phyloP scores from a whole-genome alignment of 2,329 filamentous ascomycete genomes.

The Colletotrichum sp. region DNA sequence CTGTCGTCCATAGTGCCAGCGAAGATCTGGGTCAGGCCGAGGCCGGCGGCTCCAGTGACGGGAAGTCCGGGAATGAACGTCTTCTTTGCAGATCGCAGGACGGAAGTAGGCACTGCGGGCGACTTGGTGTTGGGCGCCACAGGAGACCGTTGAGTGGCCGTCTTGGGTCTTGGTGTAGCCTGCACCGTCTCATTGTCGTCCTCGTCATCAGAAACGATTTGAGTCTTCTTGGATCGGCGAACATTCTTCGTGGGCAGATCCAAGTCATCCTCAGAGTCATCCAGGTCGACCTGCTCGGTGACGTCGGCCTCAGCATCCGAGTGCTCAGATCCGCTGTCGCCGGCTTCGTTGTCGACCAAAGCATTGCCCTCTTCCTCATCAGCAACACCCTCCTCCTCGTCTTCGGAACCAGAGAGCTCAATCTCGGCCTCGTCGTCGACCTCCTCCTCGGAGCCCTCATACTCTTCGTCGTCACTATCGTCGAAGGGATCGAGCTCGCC shows the following conservation, averaged over 20 bases:
- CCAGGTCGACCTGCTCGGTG: slow-evolving; percentile 25
- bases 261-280: slow-evolving; percentile 43
- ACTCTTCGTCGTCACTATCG: slow-evolving; percentile 60
- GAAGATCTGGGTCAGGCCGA: slow-evolving; percentile 90
- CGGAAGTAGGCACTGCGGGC: slow-evolving; percentile 64
- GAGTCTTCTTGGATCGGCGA: slow-evolving; percentile 56
- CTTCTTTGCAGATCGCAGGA: slow-evolving; percentile 72
- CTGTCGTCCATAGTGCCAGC: slow-evolving; percentile 83
- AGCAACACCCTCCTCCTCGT: slow-evolving; percentile 38
- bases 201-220: slow-evolving; percentile 70
- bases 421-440: slow-evolving; percentile 43
- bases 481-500: slow-evolving; percentile 60
- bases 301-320: slow-evolving; percentile 26
- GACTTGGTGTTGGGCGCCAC: slow-evolving; percentile 48
- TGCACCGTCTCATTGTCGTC: slow-evolving; percentile 50
- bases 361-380: slow-evolving; percentile 32
- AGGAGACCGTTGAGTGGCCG: slow-evolving; percentile 44
- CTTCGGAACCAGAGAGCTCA: slow-evolving; percentile 49
- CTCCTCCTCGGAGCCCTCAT: slow-evolving; percentile 42
- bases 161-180: slow-evolving; percentile 56
- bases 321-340: slow-evolving; percentile 41
- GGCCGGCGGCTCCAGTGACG: slow-evolving; percentile 62
- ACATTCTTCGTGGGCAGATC: slow-evolving; percentile 43
- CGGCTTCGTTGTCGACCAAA: slow-evolving; percentile 47
- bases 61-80: slow-evolving; percentile 73